Conservation (phyloP, 768 basidiomycete genomes). For the Chlorophyllum brunneum region DNA sequence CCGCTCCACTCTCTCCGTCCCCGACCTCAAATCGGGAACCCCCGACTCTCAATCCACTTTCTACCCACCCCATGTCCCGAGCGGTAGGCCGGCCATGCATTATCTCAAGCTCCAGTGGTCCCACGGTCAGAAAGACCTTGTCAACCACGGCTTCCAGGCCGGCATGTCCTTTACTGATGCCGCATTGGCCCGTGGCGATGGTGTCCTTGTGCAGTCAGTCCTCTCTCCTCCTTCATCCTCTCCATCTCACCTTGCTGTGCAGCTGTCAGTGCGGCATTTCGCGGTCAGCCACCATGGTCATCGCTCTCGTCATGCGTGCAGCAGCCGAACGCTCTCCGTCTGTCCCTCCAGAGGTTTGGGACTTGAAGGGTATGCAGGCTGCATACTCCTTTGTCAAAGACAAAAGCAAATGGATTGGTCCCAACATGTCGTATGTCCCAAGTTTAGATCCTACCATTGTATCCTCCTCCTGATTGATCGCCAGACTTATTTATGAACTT, state of each 20-base stretch:
- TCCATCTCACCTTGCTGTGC: conserved; percentile 17
- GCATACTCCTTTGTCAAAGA: conserved; percentile 88
- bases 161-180: conserved; percentile 83
- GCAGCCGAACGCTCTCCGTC: conserved; percentile 62
- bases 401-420: conserved; percentile 84
- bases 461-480: conserved; percentile 16
- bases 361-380: conserved; percentile 82
- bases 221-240: conserved; percentile 15
- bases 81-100: conserved; percentile 74
- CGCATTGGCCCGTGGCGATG: conserved; percentile 70
- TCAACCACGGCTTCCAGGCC: conserved; percentile 68
- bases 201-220: conserved; percentile 82
- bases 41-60: conserved; percentile 45
- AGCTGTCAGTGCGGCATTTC: conserved; percentile 96
- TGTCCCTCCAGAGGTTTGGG: conserved; percentile 74
- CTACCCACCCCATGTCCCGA: conserved; percentile 61
- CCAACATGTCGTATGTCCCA: conserved; percentile 87
- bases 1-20: conserved; percentile 65
- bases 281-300: conserved; percentile 84
- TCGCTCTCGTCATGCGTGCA: conserved; percentile 93
- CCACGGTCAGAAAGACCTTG: conserved; percentile 89
- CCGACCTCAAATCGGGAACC: conserved; percentile 45
- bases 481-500: conserved; percentile 88
- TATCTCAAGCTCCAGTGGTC: conserved; percentile 92
- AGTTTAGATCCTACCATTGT: conserved; percentile 14